phyloP scores from a whole-genome alignment of 2,329 filamentous ascomycete genomes.

The Aureobasidium lini region DNA sequence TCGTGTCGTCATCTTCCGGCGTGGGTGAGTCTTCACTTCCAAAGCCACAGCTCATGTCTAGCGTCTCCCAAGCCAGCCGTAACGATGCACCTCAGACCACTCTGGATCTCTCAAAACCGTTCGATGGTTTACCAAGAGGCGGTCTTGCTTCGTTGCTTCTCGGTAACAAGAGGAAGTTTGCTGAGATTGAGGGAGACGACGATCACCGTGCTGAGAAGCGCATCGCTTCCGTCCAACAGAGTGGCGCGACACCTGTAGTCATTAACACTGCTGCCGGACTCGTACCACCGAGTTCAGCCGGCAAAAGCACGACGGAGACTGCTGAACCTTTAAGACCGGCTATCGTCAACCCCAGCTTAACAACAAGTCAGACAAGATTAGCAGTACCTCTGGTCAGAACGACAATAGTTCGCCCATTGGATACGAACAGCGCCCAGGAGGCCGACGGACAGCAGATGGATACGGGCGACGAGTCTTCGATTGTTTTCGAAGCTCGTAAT shows the following conservation, averaged over 20 bases:
- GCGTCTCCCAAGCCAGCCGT: conserved; percentile 41
- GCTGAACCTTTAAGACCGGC: conserved; percentile 85
- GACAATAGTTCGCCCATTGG: conserved; percentile 74
- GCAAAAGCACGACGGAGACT: conserved; percentile 53
- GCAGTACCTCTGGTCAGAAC: conserved; percentile 80
- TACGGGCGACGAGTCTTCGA: conserved; percentile 51
- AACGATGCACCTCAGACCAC: conserved; percentile 72
- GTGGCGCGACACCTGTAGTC: conserved; percentile 65
- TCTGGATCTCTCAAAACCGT: conserved; percentile 86
- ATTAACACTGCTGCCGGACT: conserved; percentile 70
- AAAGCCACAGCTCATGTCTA: conserved; percentile 77
- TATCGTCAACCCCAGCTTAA: conserved; percentile 72
- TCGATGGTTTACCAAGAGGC: conserved; percentile 84
- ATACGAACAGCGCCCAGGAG: conserved; percentile 46
- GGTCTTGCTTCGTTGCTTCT: conserved; percentile 79
- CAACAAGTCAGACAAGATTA: conserved; percentile 74
- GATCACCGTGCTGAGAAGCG: conserved; percentile 56
- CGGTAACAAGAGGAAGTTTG: conserved; percentile 85
- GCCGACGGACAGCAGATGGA: conserved; percentile 29
- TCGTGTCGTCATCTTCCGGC: conserved; percentile 78
- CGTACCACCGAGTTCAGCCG: conserved; percentile 62
- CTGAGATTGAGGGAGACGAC: conserved; percentile 66
- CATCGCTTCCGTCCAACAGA: conserved; percentile 49
- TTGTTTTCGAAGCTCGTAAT: conserved; percentile 84
- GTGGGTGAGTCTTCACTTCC: conserved; percentile 82